Evolutionary conservation across 2,329 filamentous ascomycete genomes (phyloP).

Genomic region (Xylariaceae sp.): DNA sequence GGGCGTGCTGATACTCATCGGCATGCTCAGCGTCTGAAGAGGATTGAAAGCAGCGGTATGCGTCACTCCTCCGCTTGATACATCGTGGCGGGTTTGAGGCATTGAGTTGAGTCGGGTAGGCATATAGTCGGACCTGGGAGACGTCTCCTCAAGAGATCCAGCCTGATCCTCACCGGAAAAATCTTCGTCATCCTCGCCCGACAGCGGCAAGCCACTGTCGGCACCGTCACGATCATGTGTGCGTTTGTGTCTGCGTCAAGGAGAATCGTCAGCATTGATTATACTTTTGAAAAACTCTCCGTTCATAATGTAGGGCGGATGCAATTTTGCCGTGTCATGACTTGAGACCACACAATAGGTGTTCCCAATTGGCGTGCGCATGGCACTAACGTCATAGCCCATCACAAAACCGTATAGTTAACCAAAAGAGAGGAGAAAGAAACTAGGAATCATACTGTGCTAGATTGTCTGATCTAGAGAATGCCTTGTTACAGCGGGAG

Average conservation of each 20-base stretch:
- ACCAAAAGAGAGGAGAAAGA: conserved; percentile 33
- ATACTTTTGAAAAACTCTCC: conserved; percentile 19
- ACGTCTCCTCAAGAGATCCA: conserved; percentile 72
- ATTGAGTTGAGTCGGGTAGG: conserved; percentile 46
- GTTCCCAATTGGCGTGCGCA: conserved; percentile 27
- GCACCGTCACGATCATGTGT: conserved; percentile 61
- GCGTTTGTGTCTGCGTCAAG: conserved; percentile 70
- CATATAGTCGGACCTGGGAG: conserved; percentile 65
- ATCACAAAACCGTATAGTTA: conserved; percentile 35
- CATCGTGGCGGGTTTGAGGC: conserved; percentile 30
- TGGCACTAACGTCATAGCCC: conserved; percentile 38
- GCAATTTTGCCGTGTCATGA: conserved; percentile 35
- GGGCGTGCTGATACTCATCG: conserved; percentile 57
- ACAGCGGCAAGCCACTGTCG: conserved; percentile 55
- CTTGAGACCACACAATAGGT: conserved; percentile 25
- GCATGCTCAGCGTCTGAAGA: conserved; percentile 58
- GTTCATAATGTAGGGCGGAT: conserved; percentile 30
- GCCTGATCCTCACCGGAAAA: conserved; percentile 77
- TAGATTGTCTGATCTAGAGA: conserved; percentile 97
- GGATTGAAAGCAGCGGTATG: conserved; percentile 46
- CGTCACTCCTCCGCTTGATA: conserved; percentile 28
- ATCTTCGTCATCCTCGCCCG: conserved; percentile 82
- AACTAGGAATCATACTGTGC: conserved; percentile 68
- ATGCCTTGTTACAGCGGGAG: conserved; percentile 96
- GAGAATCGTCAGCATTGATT: conserved; percentile 32